Base-by-base conservation (phyloP, 1,139 yeast genomes). In the Protomyces pachydermus region DNA sequence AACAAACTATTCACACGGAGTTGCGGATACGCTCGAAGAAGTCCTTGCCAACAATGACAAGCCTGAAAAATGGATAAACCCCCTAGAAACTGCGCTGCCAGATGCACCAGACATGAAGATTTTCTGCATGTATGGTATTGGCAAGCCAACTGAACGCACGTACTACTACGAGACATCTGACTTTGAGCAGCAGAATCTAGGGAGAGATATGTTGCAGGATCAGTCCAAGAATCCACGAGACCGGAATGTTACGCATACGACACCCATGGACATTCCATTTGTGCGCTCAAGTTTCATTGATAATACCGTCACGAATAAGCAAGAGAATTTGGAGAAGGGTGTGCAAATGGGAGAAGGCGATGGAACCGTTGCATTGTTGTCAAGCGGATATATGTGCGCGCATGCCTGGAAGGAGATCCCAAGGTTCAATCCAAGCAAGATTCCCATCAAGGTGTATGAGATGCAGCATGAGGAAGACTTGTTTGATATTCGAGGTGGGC, bases 401-500 rank as follows among this genome's bases (percentile, higher is more conserved):
- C 2, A 58, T 39, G 68, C 67, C 37, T 66, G 69, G 70, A 66
- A 52, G 34, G n/a, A 50, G 46, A 54, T 65, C 56, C 61, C 65
- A 35, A 80, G 87, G 66, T 91, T 82, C 78, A 93, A 93, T 73
- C 98, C 98, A 0, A 95, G 88, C 0, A 81, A 82, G 34, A 76
- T 84, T 2, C 72, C 79, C 25, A 95, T 91, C 32, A 90, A 84
- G 35, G 80, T 91, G 54, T 97, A 93, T 8, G 98, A 93, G 74
- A 87, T 93, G 78, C 82, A 83, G 71, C 97, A 93, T 72, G 96
- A 91, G 72, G 98, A 98, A 0, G 96, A 89, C 72, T 79, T 89
- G 70, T 90, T 87, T 72, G 98, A 95, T 76, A 87, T 93, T 60
- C 82, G 98, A 69, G 98, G 98, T 23, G 98, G 98, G 3, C 96